Conservation (phyloP, 345 rosid genomes). For the Rhodomyrtus tomentosa region DNA sequence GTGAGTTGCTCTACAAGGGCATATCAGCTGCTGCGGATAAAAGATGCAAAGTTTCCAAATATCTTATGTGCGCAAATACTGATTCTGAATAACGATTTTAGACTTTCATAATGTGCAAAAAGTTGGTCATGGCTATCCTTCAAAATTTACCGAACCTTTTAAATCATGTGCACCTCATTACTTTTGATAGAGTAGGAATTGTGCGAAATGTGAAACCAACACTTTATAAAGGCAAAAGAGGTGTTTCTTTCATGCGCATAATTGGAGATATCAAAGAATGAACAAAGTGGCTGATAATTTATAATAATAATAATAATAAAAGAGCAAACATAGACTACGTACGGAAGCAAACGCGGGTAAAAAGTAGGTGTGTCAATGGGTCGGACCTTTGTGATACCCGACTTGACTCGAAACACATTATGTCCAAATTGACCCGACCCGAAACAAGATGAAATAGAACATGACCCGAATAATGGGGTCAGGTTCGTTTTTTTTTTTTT, state of each 20-base stretch:
- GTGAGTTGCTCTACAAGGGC: background rate
- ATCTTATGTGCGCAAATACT: rapidly evolving
- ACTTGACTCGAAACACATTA: no score
- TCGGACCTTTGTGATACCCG: no score
- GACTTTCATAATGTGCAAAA: background rate
- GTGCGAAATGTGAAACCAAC: background rate
- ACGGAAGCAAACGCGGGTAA: no score
- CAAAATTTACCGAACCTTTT: rapidly evolving
- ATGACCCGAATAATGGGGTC: no score
- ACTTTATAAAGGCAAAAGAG: rapidly evolving
- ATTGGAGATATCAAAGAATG: background rate
- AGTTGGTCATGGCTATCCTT: background rate
- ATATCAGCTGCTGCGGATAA: background rate
- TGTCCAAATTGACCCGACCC: no score
- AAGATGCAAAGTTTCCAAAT: background rate
- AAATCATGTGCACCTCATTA: background rate
- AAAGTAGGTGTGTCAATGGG: no score
- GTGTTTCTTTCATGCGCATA: background rate
- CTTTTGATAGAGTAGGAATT: background rate
- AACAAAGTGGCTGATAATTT: background rate
- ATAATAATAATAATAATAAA: background rate
- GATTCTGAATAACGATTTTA: background rate
- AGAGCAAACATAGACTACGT: background rate
- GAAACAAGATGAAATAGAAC: no score
- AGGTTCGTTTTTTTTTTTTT: no score